Base-by-base conservation (phyloP, 208 protist genomes). In the Trypanosoma mega region DNA sequence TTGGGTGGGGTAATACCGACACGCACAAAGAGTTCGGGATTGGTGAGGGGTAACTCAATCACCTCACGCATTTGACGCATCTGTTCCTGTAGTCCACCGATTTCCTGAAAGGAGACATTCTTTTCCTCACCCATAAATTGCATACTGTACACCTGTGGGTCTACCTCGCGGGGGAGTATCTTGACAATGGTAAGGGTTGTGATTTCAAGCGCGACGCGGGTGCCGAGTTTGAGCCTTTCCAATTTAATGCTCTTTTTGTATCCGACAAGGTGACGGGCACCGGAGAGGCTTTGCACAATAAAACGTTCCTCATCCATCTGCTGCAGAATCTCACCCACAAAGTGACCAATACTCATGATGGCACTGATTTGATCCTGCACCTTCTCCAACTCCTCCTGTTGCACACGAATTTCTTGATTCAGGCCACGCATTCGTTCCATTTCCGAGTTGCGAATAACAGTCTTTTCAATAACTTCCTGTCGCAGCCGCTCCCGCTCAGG, bases 81-180 rank as follows among this genome's bases (percentile, higher is more conserved):
- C 80, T 99, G 98, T 55, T 99, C 90, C 68, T 91, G 88, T 23
- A 99, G 75, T 18, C 99, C 99, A 57, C 99, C 99, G 57, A 99
- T 98, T 33, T 96, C 91, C 44, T 87, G 85, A 74, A 99, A 99
- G 29, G 78, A 87, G 31, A 97, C 63, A 37, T 77, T 84, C 63
- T 97, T 88, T 44, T 98, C 98, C 31, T 97, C 92, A 29, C 96
- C 93, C 74, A 99, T 97, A 52, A 88, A 81, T 55, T 97, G 85
- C 99, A 99, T 99, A 70, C 98, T 98, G 88, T 98, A 99, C 27
- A 99, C 98, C 30, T 98, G 81, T 37, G 99, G 98, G 72, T 99
- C 98, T 5, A 99, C 96, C 84, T 99, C 98, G 45, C 98, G 83
- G 46, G 98, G 98, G n/a, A 99, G 85, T 9, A 97, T 82, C 51